These are phyloP conservation scores for Gelatoporia subvermispora DNA, from an alignment of 768 basidiomycete species.

Conservation along the genomic window DNA sequence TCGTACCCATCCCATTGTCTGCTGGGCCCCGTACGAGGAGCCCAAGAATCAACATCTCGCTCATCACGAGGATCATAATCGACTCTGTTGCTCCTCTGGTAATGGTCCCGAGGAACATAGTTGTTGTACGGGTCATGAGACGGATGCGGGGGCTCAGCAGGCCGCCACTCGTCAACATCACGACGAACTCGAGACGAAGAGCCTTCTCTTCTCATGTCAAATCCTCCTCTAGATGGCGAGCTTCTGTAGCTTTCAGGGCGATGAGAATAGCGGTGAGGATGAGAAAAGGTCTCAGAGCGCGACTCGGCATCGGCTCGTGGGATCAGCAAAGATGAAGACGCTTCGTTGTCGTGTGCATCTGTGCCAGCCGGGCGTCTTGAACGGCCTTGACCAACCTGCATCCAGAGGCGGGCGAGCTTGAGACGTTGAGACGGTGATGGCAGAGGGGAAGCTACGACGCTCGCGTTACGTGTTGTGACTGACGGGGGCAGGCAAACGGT, in stretches of 20 bases:
- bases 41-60: constrained; percentile 10
- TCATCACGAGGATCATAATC: constrained; percentile 11
- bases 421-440: constrained; percentile 14
- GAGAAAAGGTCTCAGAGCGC: constrained; percentile 31
- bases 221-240: constrained; percentile 39
- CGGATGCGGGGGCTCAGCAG: constrained; percentile 32
- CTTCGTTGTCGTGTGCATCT: constrained; percentile 18
- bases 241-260: constrained; percentile 33
- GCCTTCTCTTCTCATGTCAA: constrained; percentile 41
- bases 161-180: constrained; percentile 51
- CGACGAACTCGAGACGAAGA: constrained; percentile 45
- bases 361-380: constrained; percentile 36
- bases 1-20: constrained; percentile 12
- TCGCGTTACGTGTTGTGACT: constrained; percentile 24
- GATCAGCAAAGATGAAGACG: constrained; percentile 25
- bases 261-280: constrained; percentile 34
- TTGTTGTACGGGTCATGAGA: constrained; percentile 40
- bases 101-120: constrained; percentile 39
- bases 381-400: constrained; percentile 35
- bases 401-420: constrained; percentile 11
- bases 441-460: constrained; percentile 19
- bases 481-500: constrained; percentile 20
- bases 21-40: neutral
- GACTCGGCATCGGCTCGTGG: constrained; percentile 44
- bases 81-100: constrained; percentile 37